Evolutionary conservation across 129 eudicot genomes (phyloP).

Genomic region (Glebionis coronaria): DNA sequence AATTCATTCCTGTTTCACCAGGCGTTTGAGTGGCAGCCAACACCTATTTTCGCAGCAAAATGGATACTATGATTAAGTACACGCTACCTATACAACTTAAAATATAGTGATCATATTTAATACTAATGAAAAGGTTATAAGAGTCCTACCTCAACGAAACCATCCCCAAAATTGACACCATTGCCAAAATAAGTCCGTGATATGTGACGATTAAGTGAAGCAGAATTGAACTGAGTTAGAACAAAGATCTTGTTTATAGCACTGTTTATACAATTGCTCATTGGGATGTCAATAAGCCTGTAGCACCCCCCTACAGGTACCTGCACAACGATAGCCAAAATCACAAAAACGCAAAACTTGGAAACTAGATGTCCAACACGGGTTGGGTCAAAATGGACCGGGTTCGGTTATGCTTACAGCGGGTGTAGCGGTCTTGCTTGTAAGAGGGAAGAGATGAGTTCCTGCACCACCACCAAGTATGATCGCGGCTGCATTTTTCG

Average conservation of each 20-base stretch:
- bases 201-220: slow-evolving; percentile 93
- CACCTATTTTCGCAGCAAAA: slow-evolving; percentile 42
- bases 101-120: slow-evolving; percentile 5
- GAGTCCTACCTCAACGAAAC: slow-evolving; percentile 79
- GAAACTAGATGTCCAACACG: background rate
- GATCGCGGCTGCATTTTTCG: slow-evolving; percentile 92
- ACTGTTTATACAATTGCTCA: slow-evolving; percentile 98
- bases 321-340: slow-evolving; percentile 34
- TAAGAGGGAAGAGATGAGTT: slow-evolving; percentile 87
- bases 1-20: slow-evolving; percentile 82
- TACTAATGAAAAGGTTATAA: background rate
- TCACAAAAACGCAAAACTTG: background rate
- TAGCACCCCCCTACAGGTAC: slow-evolving; percentile 99
- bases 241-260: slow-evolving; percentile 85
- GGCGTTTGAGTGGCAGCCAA: slow-evolving; percentile 95
- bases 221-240: slow-evolving; percentile 92
- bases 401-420: slow-evolving; percentile 56
- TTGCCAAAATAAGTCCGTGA: slow-evolving; percentile 86
- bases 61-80: background rate
- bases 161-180: slow-evolving; percentile 91
- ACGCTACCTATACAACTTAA: background rate
- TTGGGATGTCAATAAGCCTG: slow-evolving; percentile 91
- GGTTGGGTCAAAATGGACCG: background rate
- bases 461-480: slow-evolving; percentile 98
- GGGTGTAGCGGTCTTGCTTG: slow-evolving; percentile 87